phyloP scores from a whole-genome alignment of 306 rosid genomes.

The Dalbergia cochinchinensis region DNA sequence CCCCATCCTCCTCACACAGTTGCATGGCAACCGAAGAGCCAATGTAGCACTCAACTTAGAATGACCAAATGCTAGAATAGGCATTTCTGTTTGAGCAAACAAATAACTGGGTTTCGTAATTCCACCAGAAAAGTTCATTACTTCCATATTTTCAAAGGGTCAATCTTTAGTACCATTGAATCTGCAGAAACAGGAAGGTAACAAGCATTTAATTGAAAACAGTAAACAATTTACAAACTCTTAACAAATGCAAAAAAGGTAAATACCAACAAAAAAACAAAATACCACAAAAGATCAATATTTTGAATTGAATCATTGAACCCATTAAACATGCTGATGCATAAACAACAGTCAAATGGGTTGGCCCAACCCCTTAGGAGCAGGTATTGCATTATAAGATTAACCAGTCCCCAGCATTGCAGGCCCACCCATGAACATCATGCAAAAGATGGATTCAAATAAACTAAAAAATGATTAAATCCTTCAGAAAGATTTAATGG shows the following conservation, averaged over 20 bases:
- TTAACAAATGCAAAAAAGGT: not conserved
- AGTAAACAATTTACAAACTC: constrained; percentile 32
- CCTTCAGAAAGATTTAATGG: no score
- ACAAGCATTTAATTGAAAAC: not conserved
- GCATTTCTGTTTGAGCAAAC: constrained; percentile 63
- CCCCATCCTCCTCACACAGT: constrained; percentile 56
- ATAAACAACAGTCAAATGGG: no score
- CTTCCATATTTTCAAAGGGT: constrained; percentile 55
- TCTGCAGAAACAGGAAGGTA: constrained; percentile 53
- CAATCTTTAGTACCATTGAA: constrained; percentile 35
- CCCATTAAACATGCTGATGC: not conserved
- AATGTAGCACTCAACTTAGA: constrained; percentile 57
- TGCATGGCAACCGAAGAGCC: constrained; percentile 52
- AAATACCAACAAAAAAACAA: not conserved
- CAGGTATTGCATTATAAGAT: no score
- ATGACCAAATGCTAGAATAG: constrained; percentile 58
- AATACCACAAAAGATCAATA: constrained; percentile 2
- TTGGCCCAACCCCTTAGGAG: no score
- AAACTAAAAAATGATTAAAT: no score
- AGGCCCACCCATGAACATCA: no score
- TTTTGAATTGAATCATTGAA: constrained; percentile 14
- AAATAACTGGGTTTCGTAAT: constrained; percentile 67
- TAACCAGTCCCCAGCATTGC: no score
- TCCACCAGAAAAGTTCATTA: constrained; percentile 61
- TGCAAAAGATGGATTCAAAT: no score